Base-by-base conservation (phyloP, 768 basidiomycete genomes). In the Leucocoprinus sp. region DNA sequence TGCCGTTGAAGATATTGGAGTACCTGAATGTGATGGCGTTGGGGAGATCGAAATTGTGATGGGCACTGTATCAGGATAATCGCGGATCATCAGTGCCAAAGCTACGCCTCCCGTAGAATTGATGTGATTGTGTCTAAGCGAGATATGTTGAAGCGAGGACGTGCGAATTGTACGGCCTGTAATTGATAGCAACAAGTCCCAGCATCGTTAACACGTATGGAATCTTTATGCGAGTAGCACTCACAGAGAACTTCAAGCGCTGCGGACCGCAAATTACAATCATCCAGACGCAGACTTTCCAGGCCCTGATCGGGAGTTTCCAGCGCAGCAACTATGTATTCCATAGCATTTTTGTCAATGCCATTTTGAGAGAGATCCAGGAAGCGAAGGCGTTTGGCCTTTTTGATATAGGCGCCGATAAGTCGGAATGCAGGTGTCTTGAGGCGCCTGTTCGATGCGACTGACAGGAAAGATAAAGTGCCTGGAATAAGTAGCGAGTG, bases 71-170 rank as follows among this genome's bases (percentile, higher is more conserved):
- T 96, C 91, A 3, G 91, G 89, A 58, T 97, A 98, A 62, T 99
- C 95, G 42, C 88, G 79, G 51, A 97, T 93, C 90, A 99, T 93
- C 42, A 96, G 74, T 0, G 95, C 93, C 9, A 98, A 71, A 0
- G 92, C 87, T 4, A 98, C 91, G 6, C 86, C 92, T 26, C 93
- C 92, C 0, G 85, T 76, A 0, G 82, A 74, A 26, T 73, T 79
- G 55, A 98, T 96, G 34, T 78, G 78, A 63, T 99, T 98, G 37
- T 89, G 76, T 12, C 95, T 79, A 18, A 99, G 65, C 4, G 92
- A 95, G 39, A 99, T 82, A 57, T 99, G 91, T 48, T 80, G 78
- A 47, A 99, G 64, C 0, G 83, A 81, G 0, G 91, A 92, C 0
- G 76, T 80, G 4, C 95, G 85, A 14, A 97, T 79, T 11, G 79